phyloP scores from a whole-genome alignment of 192 early-diverging fungal genomes.

The Radiomyces spectabilis region DNA sequence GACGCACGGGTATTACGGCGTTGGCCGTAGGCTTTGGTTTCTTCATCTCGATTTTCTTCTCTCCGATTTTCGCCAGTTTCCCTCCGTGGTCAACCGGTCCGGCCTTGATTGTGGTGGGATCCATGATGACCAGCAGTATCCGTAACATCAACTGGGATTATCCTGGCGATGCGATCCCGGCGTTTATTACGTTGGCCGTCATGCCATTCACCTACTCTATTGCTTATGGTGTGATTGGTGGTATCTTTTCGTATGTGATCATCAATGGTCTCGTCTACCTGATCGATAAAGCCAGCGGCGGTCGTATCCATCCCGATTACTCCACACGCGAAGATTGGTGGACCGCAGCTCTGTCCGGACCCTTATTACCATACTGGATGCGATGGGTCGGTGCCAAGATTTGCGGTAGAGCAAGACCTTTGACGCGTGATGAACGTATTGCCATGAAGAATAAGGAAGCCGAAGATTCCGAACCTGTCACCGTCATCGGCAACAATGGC shows the following conservation, averaged over 20 bases:
- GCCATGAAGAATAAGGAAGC: too few species aligned
- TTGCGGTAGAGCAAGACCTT: slow-evolving; percentile 8
- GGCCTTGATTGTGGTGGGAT: slow-evolving; percentile 71
- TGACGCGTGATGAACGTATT: too few species aligned
- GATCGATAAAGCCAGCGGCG: slow-evolving; percentile 47
- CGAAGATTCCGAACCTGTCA: too few species aligned
- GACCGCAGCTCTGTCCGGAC: slow-evolving; percentile 11
- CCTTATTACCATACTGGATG: slow-evolving; percentile 21
- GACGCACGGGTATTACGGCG: slow-evolving; percentile 68
- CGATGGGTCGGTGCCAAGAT: slow-evolving; percentile 17
- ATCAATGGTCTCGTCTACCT: slow-evolving; percentile 59
- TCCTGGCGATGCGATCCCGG: slow-evolving; percentile 68
- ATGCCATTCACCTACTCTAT: slow-evolving; percentile 80
- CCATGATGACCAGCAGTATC: slow-evolving; percentile 68
- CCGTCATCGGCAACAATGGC: too few species aligned
- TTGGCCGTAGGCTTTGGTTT: slow-evolving; percentile 61
- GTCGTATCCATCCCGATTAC: slow-evolving; percentile 38
- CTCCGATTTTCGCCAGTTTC: slow-evolving; percentile 78
- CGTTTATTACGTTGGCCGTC: slow-evolving; percentile 68
- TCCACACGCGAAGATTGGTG: slow-evolving; percentile 26
- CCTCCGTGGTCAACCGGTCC: slow-evolving; percentile 84
- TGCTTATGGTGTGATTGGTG: slow-evolving; percentile 73
- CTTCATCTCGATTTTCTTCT: slow-evolving; percentile 74
- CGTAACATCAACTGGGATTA: slow-evolving; percentile 75
- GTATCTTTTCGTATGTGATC: slow-evolving; percentile 58